A percentile compares a stretch with the other conserved stretches of the same genome.
Conservation (phyloP, 768 basidiomycete species). For the Naganishia onofrii region DNA sequence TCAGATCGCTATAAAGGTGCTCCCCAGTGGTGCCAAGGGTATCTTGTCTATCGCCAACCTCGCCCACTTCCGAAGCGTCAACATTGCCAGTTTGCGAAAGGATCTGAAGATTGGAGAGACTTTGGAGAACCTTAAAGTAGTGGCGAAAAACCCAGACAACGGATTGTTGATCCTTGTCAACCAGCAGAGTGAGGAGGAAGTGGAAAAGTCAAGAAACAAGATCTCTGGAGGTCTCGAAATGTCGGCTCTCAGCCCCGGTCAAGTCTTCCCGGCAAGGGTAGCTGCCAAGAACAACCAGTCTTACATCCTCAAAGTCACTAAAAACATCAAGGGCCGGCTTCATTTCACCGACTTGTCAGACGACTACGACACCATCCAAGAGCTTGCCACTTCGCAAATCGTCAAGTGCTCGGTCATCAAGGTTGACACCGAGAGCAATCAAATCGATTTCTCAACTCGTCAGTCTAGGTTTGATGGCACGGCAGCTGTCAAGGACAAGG, state of each 20-base stretch:
- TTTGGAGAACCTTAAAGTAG: constrained; percentile 77
- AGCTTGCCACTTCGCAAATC: constrained; percentile 56
- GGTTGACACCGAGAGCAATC: constrained; percentile 65
- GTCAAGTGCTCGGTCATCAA: constrained; percentile 70
- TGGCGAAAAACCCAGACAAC: constrained; percentile 80
- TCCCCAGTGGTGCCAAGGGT: constrained; percentile 68
- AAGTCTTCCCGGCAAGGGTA: constrained; percentile 76
- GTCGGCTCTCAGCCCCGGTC: constrained; percentile 65
- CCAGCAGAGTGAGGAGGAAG: constrained; percentile 31
- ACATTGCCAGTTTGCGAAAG: constrained; percentile 65
- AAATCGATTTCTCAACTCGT: constrained; percentile 76
- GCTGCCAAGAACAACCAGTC: constrained; percentile 69
- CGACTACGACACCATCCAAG: constrained; percentile 62
- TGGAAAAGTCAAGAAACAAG: constrained; percentile 35
- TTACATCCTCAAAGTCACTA: constrained; percentile 70
- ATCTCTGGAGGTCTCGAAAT: constrained; percentile 47
- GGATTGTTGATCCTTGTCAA: constrained; percentile 66
- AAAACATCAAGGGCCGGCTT: constrained; percentile 69
- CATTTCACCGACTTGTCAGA: constrained; percentile 80
- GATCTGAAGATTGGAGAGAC: constrained; percentile 67
- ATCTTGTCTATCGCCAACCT: constrained; percentile 83
- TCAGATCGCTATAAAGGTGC: constrained; percentile 71
- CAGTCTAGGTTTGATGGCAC: constrained; percentile 60
- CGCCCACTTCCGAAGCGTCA: constrained; percentile 71
- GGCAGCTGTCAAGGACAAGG: constrained; percentile 63